A percentile compares a stretch with the other conserved stretches of the same genome.
These are phyloP conservation scores for Aspergillus ochraceus DNA, from an alignment of 2,329 filamentous ascomycete species.

Conservation along the genomic window DNA sequence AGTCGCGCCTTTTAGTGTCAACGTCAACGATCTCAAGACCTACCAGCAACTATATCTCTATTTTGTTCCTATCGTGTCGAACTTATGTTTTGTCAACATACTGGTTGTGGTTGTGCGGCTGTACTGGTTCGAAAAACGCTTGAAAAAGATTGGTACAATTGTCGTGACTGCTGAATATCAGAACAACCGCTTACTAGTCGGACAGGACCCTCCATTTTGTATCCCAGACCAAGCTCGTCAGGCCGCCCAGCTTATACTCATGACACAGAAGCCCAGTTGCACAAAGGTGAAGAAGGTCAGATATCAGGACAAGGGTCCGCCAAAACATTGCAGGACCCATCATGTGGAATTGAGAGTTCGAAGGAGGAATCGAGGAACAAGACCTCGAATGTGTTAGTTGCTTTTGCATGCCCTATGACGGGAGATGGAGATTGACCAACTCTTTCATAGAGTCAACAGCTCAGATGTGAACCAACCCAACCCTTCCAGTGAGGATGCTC, in stretches of 20 bases:
- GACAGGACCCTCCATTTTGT: slow-evolving; percentile 14
- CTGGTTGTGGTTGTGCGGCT: slow-evolving; percentile 51
- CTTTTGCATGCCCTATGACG: background rate
- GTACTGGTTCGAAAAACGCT: slow-evolving; percentile 50
- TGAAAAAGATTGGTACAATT: slow-evolving; percentile 39
- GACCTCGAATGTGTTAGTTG: background rate
- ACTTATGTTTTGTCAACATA: slow-evolving; percentile 53
- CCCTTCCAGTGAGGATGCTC: background rate
- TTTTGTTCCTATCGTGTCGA: slow-evolving; percentile 50
- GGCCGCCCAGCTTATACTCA: background rate
- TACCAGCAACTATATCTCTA: slow-evolving; percentile 57
- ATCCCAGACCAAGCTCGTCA: slow-evolving; percentile 1
- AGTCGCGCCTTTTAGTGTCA: slow-evolving; percentile 39
- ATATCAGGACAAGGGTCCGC: background rate
- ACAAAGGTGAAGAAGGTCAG: background rate
- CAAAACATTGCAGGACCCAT: background rate
- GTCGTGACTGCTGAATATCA: background rate
- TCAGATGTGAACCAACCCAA: background rate
- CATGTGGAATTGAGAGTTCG: background rate
- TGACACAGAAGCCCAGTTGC: slow-evolving; percentile 12
- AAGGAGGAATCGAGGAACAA: background rate
- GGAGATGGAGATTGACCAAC: background rate
- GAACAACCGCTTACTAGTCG: background rate
- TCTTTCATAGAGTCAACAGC: background rate
- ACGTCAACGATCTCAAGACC: slow-evolving; percentile 49